These are phyloP conservation scores for Umbelopsis isabellina DNA, from an alignment of 192 early-diverging fungal species.

Conservation along the genomic window DNA sequence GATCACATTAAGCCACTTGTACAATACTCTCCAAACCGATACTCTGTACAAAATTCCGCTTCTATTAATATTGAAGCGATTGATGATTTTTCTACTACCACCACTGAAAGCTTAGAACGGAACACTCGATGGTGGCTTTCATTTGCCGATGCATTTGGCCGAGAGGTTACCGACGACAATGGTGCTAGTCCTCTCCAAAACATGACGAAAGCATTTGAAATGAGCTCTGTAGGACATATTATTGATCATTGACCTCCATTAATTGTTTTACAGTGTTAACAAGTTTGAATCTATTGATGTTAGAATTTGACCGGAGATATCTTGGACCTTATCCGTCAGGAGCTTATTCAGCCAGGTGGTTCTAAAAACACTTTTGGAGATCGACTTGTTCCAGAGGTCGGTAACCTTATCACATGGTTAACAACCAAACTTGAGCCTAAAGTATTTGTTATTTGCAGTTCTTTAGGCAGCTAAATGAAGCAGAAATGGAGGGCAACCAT, in stretches of 20 bases:
- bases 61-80: neutral
- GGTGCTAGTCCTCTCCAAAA: neutral
- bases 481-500: neutral
- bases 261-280: neutral
- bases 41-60: neutral
- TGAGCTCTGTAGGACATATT: neutral
- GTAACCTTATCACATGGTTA: no score
- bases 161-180: neutral
- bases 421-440: no score
- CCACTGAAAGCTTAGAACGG: slow-evolving; percentile 4
- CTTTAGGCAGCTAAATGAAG: neutral
- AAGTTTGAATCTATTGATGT: neutral
- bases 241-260: neutral
- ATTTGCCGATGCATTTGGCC: neutral
- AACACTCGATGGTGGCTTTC: slow-evolving; percentile 6
- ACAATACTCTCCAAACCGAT: neutral
- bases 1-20: neutral
- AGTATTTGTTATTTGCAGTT: neutral
- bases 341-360: neutral
- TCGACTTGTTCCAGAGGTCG: neutral
- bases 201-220: neutral
- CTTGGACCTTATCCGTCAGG: neutral
- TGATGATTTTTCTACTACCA: neutral
- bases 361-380: neutral
- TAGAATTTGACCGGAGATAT: slow-evolving; percentile 3